phyloP scores from a whole-genome alignment of 2,329 filamentous ascomycete species.

The Nemania serpens region DNA sequence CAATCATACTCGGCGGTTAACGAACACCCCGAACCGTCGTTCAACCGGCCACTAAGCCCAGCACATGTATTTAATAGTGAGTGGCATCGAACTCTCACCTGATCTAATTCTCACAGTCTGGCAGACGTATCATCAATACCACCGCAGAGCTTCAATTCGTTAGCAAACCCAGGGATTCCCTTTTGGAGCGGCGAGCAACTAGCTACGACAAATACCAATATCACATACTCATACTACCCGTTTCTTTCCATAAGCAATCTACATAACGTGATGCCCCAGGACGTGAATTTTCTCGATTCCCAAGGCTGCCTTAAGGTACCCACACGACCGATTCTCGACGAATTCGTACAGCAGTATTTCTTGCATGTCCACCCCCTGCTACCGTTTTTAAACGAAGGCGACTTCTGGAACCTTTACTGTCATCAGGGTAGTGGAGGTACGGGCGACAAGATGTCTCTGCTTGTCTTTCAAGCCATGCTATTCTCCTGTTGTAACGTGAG shows the following conservation, averaged over 20 bases:
- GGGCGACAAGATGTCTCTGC: constrained; percentile 46
- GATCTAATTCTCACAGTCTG: background rate
- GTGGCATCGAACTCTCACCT: background rate
- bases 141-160: constrained; percentile 30
- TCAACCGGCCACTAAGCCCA: constrained; percentile 27
- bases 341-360: constrained; percentile 55
- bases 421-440: constrained; percentile 31
- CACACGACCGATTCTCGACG: constrained; percentile 47
- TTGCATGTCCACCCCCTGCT: constrained; percentile 52
- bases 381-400: constrained; percentile 51
- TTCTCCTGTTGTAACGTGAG: constrained; percentile 50
- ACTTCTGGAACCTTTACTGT: constrained; percentile 54
- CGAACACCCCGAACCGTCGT: constrained; percentile 20
- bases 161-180: constrained; percentile 29
- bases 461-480: constrained; percentile 52
- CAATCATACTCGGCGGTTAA: constrained; percentile 20
- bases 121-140: constrained; percentile 25
- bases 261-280: constrained; percentile 48
- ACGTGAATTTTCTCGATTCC: constrained; percentile 52
- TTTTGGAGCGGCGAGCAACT: constrained; percentile 40
- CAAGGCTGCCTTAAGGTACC: constrained; percentile 54
- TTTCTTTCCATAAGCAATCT: constrained; percentile 48
- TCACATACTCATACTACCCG: constrained; percentile 51
- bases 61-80: constrained; percentile 29
- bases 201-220: constrained; percentile 38